Base-by-base conservation (phyloP, 176 grass and related monocot species). In the Carex scoparia region DNA sequence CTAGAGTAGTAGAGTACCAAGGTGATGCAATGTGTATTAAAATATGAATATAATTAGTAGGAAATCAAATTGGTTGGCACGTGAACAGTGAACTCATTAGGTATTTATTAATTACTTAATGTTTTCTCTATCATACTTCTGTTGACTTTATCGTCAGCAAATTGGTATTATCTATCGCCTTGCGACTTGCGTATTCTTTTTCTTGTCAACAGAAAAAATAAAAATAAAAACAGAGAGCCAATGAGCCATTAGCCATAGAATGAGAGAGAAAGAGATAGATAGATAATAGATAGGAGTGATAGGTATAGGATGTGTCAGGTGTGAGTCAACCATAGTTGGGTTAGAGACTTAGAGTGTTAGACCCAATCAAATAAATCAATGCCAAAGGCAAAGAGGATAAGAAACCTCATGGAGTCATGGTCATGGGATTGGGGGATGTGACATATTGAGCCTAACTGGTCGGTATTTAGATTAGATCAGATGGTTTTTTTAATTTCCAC, bases 21-120 rank as follows among this genome's bases (percentile, higher is more conserved):
- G 28, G 3, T 57, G 68, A 71, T 44, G 68, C 5, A 40, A 78
- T 78, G 74, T 49, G 79, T 56, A 81, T 81, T 65, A 48, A 48
- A 81, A 23, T 14, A 64, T 54, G 44, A 81, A 61, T 1, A 62
- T 23, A 23, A 23, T 10, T 81, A 23, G n/a, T 40, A 40, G 1
- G 57, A 11, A 81, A 44, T 81, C 56, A 46, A 48, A 18, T 81
- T 30, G 79, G 65, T 81, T 63, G 59, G 79, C 18, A 61, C 19
- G 33, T 35, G 33, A 35, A 1, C 1, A 33, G 59, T 30, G 79
- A 40, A 81, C 16, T 61, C 30, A 31, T 46, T 38, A 76, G 0
- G 2, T 51, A 40, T 18, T 57, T 61, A 10, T 80, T 9, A 80
- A 49, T 18, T 57, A 80, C 23, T 80, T 9, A 80, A 49, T 61